phyloP scores from a whole-genome alignment of 2,329 filamentous ascomycete species.

The Fusarium burgessii region DNA sequence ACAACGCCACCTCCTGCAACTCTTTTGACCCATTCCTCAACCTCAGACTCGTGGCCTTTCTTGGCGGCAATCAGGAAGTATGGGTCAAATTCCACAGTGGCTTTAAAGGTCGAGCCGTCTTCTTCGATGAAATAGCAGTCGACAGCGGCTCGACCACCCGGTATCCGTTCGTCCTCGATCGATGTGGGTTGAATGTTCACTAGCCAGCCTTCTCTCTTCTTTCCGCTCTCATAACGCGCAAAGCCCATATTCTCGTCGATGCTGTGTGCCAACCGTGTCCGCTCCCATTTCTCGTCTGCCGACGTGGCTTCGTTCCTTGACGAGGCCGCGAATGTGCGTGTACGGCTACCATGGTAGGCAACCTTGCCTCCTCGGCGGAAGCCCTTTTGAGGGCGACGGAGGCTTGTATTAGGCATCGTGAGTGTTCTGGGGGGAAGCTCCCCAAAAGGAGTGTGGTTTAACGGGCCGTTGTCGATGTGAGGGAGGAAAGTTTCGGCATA shows the following conservation, averaged over 20 bases:
- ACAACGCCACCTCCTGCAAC: constrained; percentile 83
- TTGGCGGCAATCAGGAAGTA: constrained; percentile 95
- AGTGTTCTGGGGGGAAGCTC: constrained; percentile 15
- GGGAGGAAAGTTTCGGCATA: constrained; percentile 30
- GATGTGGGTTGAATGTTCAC: constrained; percentile 94
- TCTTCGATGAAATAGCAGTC: constrained; percentile 98
- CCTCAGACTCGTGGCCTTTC: constrained; percentile 88
- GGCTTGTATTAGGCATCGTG: constrained; percentile 70
- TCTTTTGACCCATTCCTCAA: constrained; percentile 93
- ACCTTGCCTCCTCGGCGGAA: constrained; percentile 76
- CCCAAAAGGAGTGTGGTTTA: constrained; percentile 39
- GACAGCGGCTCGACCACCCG: constrained; percentile 87
- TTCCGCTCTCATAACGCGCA: constrained; percentile 88
- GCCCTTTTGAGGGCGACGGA: constrained; percentile 72
- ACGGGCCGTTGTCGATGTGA: constrained; percentile 31
- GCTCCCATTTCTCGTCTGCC: constrained; percentile 92
- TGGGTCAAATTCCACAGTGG: constrained; percentile 94
- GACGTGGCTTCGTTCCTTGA: constrained; percentile 87
- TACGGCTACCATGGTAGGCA: constrained; percentile 76
- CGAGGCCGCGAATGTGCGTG: constrained; percentile 84
- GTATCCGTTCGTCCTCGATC: constrained; percentile 85
- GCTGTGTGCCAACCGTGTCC: constrained; percentile 81
- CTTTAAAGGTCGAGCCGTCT: constrained; percentile 91
- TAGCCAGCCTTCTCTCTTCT: constrained; percentile 87
- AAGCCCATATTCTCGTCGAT: constrained; percentile 98